These are phyloP conservation scores for Ganoderma boninense DNA, from an alignment of 1,284 basidiomycete genomes.

Conservation along the genomic window DNA sequence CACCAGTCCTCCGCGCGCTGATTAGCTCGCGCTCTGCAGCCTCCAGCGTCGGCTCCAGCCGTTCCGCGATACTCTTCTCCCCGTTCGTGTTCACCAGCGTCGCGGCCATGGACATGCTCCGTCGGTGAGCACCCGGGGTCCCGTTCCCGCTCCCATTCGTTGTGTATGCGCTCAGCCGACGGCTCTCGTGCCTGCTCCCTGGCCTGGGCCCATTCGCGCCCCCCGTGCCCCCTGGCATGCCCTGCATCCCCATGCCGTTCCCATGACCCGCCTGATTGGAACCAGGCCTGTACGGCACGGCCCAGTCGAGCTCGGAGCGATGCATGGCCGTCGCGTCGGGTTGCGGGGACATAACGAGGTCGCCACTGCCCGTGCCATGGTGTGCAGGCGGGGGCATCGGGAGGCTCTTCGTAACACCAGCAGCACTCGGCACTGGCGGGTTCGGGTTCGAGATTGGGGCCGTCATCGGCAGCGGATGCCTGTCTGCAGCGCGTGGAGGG, in stretches of 20 bases:
- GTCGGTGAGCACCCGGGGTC: conserved; percentile 5
- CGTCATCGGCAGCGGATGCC: conserved; percentile 10
- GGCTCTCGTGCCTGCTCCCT: neutral
- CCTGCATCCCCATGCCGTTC: conserved; percentile 4
- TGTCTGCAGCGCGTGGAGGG: conserved; percentile 12
- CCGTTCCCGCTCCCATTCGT: neutral
- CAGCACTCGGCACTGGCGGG: neutral
- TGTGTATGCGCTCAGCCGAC: neutral
- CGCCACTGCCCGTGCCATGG: neutral
- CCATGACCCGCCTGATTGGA: neutral
- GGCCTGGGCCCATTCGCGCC: neutral
- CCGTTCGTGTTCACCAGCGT: conserved; percentile 16
- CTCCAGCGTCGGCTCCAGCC: conserved; percentile 43
- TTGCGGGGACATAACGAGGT: neutral
- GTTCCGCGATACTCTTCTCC: conserved; percentile 40
- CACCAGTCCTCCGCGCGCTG: conserved; percentile 38
- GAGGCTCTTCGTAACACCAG: neutral
- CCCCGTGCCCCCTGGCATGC: neutral
- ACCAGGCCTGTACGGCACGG: conserved; percentile 18
- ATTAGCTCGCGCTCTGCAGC: conserved; percentile 38
- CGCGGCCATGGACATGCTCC: conserved; percentile 9
- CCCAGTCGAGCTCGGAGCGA: conserved; percentile 24
- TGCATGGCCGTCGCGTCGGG: conserved; percentile 5
- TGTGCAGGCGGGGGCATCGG: conserved; percentile 7
- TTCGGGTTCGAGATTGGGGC: neutral